phyloP scores from a whole-genome alignment of 805 yeast genomes.

The Pichia californica region DNA sequence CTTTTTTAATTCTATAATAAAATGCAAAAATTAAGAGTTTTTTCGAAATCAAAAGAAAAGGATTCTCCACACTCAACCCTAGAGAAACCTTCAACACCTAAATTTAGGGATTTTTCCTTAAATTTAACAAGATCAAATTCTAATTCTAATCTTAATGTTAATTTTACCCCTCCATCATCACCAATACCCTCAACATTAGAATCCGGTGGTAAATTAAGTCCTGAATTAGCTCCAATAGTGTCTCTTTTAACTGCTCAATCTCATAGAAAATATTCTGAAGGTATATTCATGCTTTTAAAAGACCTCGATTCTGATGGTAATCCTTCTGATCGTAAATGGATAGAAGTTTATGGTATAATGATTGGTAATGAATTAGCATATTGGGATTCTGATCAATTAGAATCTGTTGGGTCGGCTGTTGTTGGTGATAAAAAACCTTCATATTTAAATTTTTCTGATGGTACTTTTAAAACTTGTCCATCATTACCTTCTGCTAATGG shows the following conservation, averaged over 20 bases:
- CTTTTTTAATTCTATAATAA: not conserved
- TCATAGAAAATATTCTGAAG: slow-evolving; percentile 70
- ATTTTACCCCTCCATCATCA: slow-evolving; percentile 6
- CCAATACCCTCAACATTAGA: slow-evolving; percentile 21
- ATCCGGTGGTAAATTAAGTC: slow-evolving; percentile 26
- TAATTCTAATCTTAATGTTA: not conserved
- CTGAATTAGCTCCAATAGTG: slow-evolving; percentile 60
- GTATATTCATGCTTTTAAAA: slow-evolving; percentile 65
- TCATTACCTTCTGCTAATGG: slow-evolving; percentile 59
- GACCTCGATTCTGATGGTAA: slow-evolving; percentile 81
- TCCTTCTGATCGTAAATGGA: slow-evolving; percentile 81
- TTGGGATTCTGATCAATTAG: slow-evolving; percentile 75
- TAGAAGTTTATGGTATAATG: slow-evolving; percentile 85
- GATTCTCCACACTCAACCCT: not conserved
- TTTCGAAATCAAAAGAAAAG: slow-evolving; percentile 15
- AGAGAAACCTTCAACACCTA: slow-evolving; percentile 8
- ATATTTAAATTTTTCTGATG: slow-evolving; percentile 87
- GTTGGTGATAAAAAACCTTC: slow-evolving; percentile 44
- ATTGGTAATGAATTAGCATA: slow-evolving; percentile 88
- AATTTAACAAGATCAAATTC: slow-evolving; percentile 1
- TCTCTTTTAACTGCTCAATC: slow-evolving; percentile 68
- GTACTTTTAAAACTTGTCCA: slow-evolving; percentile 69
- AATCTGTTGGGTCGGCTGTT: slow-evolving; percentile 30
- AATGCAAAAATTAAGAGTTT: slow-evolving; percentile 23
- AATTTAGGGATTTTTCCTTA: slow-evolving; percentile 1